Conservation (phyloP, 2,329 filamentous ascomycete genomes). For the Penicillium sp. region DNA sequence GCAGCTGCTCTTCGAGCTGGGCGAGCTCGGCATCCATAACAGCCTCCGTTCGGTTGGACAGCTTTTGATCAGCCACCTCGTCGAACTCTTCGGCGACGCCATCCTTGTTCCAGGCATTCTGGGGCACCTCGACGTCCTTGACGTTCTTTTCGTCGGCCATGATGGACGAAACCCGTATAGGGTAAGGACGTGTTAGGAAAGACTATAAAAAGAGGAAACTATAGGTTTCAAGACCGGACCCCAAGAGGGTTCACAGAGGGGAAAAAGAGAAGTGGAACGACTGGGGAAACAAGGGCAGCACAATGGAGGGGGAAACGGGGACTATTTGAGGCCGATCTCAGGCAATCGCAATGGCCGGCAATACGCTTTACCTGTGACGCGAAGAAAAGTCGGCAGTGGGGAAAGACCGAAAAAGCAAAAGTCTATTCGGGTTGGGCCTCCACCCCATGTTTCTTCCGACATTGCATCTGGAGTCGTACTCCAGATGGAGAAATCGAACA, state of each 20-base stretch:
- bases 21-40: slow-evolving; percentile 33
- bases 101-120: slow-evolving; percentile 25
- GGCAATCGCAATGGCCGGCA: slow-evolving; percentile 6
- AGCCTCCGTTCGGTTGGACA: slow-evolving; percentile 25
- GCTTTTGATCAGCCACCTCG: slow-evolving; percentile 26
- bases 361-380: slow-evolving; percentile 12
- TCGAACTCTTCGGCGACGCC: slow-evolving; percentile 27
- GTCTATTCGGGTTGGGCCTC: slow-evolving; percentile 9
- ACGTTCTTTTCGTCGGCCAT: slow-evolving; percentile 26
- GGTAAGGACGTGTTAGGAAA: background rate
- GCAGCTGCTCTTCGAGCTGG: slow-evolving; percentile 30
- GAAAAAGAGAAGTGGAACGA: background rate
- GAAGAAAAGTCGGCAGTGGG: slow-evolving; percentile 5
- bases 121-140: slow-evolving; percentile 29
- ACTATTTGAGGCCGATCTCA: slow-evolving; percentile 22
- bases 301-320: slow-evolving; percentile 7
- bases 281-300: slow-evolving; percentile 4
- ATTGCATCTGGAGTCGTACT: slow-evolving; percentile 8
- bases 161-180: slow-evolving; percentile 3
- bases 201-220: background rate
- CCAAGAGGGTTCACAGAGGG: background rate
- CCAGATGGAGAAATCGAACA: background rate
- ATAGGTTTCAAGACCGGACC: background rate
- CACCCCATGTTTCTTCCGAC: slow-evolving; percentile 4
- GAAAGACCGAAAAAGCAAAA: slow-evolving; percentile 8